Evolutionary conservation across 208 protist genomes (phyloP).

Genomic region (Acanthamoeba castellanii): DNA sequence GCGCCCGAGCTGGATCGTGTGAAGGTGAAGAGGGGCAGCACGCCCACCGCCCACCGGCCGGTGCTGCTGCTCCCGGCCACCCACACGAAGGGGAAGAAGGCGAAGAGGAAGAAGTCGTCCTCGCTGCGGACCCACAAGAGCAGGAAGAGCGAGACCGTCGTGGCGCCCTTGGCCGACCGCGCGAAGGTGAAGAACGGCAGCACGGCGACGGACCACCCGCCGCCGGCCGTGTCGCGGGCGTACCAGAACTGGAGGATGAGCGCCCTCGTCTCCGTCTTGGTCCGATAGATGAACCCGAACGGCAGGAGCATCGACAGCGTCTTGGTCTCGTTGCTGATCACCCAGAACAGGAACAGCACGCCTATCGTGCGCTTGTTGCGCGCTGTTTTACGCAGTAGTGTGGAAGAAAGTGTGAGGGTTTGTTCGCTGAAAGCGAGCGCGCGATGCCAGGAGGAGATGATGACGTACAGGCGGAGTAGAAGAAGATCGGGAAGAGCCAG

Average conservation of each 20-base stretch:
- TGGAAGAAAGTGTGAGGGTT: neutral
- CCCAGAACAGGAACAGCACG: slow-evolving; percentile 21
- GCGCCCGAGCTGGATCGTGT: neutral
- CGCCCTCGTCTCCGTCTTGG: neutral
- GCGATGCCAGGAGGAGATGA: neutral
- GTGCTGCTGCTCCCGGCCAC: neutral
- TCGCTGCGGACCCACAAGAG: neutral
- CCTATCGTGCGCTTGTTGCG: neutral
- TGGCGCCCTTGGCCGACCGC: neutral
- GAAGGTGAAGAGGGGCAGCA: neutral
- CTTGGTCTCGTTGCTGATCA: neutral
- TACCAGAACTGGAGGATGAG: neutral
- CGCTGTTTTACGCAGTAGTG: neutral
- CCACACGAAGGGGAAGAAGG: neutral
- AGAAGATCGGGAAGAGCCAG: slow-evolving; percentile 16
- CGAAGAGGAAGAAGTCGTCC: neutral
- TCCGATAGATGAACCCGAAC: neutral
- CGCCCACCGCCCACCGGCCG: too few species aligned
- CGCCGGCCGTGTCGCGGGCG: neutral
- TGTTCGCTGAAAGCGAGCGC: too few species aligned
- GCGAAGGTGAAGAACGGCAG: neutral
- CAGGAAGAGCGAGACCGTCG: neutral
- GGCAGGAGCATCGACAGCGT: neutral
- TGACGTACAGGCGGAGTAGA: slow-evolving; percentile 3
- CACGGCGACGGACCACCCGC: neutral